These are phyloP conservation scores for Chrysanthemum lavandulifolium DNA, from an alignment of 129 eudicot species.

Conservation along the genomic window DNA sequence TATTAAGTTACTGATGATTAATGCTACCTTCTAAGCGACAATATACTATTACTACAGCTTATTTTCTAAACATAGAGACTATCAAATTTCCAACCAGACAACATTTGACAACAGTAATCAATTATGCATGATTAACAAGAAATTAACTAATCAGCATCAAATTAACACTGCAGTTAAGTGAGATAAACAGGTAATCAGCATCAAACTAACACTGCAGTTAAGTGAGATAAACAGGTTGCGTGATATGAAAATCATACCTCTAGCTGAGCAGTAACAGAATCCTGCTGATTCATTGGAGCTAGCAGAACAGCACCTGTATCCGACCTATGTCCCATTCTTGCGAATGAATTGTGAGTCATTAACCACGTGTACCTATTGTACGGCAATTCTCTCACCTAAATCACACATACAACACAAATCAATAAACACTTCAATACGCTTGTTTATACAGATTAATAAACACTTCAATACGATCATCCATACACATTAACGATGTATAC, in stretches of 20 bases:
- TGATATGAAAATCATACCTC: conserved; percentile 39
- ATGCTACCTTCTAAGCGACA: conserved; percentile 17
- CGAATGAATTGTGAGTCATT: conserved; percentile 83
- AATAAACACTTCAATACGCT: background rate
- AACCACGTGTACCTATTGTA: conserved; percentile 79
- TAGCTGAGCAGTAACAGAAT: conserved; percentile 71
- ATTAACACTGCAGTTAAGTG: conserved; percentile 1
- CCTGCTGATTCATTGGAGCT: conserved; percentile 84
- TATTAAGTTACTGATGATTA: background rate
- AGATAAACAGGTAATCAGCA: conserved; percentile 6
- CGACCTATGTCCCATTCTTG: conserved; percentile 60
- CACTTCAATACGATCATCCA: too few species aligned
- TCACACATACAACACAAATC: conserved; percentile 6
- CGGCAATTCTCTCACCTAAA: conserved; percentile 73
- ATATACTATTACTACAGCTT: background rate
- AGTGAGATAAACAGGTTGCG: background rate
- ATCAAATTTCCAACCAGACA: conserved; percentile 7
- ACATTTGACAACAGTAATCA: conserved; percentile 19
- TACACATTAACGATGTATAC: too few species aligned
- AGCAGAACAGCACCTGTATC: conserved; percentile 60
- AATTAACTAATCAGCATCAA: conserved; percentile 11
- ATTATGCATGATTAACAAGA: conserved; percentile 8
- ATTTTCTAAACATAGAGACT: background rate
- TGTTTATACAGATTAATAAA: too few species aligned
- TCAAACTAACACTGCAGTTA: conserved; percentile 12